Evolutionary conservation across 2,329 filamentous ascomycete genomes (phyloP).

Genomic region (Beauveria australis): DNA sequence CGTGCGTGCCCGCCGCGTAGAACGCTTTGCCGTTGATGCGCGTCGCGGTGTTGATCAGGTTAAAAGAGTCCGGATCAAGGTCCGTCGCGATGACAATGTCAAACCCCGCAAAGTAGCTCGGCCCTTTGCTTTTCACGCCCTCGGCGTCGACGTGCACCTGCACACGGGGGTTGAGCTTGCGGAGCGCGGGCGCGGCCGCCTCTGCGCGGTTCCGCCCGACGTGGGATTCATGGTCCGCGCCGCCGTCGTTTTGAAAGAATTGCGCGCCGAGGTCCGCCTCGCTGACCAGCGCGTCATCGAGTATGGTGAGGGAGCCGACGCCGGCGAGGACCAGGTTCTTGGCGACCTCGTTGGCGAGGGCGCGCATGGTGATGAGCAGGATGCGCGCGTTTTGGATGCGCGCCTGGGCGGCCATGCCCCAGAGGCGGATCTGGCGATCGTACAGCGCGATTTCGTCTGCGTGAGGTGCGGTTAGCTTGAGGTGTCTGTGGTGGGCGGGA

Average conservation of each 20-base stretch:
- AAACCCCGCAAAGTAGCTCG: conserved; percentile 69
- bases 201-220: conserved; percentile 79
- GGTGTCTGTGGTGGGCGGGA: neutral
- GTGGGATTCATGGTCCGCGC: conserved; percentile 39
- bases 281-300: conserved; percentile 68
- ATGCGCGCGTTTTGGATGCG: conserved; percentile 85
- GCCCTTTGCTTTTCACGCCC: conserved; percentile 58
- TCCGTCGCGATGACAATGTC: conserved; percentile 88
- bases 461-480: neutral
- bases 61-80: conserved; percentile 64
- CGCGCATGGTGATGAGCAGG: conserved; percentile 79
- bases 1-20: conserved; percentile 81
- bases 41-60: conserved; percentile 77
- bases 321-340: conserved; percentile 96
- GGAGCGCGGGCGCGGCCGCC: conserved; percentile 68
- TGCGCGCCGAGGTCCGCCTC: conserved; percentile 74
- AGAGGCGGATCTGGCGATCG: conserved; percentile 92
- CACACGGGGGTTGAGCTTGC: conserved; percentile 85
- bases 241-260: conserved; percentile 63
- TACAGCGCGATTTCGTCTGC: conserved; percentile 93
- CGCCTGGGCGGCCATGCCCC: conserved; percentile 93
- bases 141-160: conserved; percentile 61
- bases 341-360: conserved; percentile 85
- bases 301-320: conserved; percentile 79
- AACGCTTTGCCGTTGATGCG: conserved; percentile 72